phyloP scores from a whole-genome alignment of 768 basidiomycete species.

The Tylopilus plumbeoviolaceoides region DNA sequence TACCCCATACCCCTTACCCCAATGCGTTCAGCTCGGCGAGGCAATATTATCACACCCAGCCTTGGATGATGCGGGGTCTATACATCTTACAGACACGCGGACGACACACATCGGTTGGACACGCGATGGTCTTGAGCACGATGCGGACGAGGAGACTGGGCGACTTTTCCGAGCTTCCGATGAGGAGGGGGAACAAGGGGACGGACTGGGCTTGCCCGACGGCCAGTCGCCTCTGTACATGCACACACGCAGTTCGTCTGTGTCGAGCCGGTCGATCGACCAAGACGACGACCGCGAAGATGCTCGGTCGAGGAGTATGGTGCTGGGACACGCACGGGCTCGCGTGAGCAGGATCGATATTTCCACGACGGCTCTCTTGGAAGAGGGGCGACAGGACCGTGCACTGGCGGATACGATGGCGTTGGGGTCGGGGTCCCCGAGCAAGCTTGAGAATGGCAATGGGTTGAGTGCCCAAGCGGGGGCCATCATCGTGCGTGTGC shows the following conservation, averaged over 20 bases:
- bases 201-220: constrained; percentile 6
- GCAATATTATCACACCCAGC: constrained; percentile 71
- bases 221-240: not conserved
- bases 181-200: constrained; percentile 18
- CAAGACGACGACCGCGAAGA: constrained; percentile 4
- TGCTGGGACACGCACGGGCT: constrained; percentile 39
- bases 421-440: constrained; percentile 2
- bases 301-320: constrained; percentile 29
- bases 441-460: constrained; percentile 9
- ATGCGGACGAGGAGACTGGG: constrained; percentile 17
- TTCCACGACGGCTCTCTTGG: constrained; percentile 12
- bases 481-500: constrained; percentile 66
- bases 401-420: constrained; percentile 11
- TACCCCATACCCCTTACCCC: constrained; percentile 17
- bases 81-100: constrained; percentile 38
- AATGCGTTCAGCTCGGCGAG: constrained; percentile 62
- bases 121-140: constrained; percentile 15
- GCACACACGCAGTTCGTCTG: not conserved
- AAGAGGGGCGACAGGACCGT: constrained; percentile 3
- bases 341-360: constrained; percentile 48
- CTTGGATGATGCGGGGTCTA: constrained; percentile 32
- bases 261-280: constrained; percentile 1
- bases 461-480: constrained; percentile 80
- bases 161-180: constrained; percentile 23
- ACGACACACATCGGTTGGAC: constrained; percentile 10